Percentiles rank a stretch among this genome's conserved stretches.
phyloP scores from a whole-genome alignment of 73 alveolate species.

The Breviolum minutum region DNA sequence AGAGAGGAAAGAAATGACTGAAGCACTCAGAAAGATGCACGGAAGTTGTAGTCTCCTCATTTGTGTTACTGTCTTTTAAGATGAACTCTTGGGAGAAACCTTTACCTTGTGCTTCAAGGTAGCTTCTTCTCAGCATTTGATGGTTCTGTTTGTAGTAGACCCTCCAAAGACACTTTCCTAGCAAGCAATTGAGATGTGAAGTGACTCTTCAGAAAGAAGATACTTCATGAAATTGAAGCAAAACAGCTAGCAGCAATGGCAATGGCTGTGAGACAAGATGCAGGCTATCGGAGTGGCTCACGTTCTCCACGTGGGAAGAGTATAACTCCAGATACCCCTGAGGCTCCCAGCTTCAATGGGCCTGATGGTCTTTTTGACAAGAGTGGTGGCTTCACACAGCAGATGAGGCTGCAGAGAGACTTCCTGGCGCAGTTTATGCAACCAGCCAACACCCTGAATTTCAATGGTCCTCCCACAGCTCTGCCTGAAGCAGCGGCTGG shows the following conservation, averaged over 20 bases:
- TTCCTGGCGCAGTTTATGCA: constrained; percentile 41
- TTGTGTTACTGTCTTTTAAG: too few species aligned
- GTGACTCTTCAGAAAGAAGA: too few species aligned
- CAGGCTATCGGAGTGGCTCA: constrained; percentile 15
- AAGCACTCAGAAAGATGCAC: too few species aligned
- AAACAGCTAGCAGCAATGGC: background rate
- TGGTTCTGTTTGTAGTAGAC: too few species aligned
- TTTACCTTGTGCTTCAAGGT: too few species aligned
- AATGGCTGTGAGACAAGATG: background rate
- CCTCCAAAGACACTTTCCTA: too few species aligned
- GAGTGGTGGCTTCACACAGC: background rate
- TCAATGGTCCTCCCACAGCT: background rate
- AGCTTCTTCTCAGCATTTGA: too few species aligned
- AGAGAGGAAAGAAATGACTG: too few species aligned
- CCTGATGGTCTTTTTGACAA: background rate
- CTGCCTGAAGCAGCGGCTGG: constrained; percentile 46
- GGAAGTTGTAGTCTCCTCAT: too few species aligned
- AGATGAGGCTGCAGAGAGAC: constrained; percentile 24
- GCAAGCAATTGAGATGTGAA: too few species aligned
- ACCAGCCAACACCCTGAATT: background rate
- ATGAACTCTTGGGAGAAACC: too few species aligned
- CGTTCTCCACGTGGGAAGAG: constrained; percentile 31
- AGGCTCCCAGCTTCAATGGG: background rate
- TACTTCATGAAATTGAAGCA: background rate
- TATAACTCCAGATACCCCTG: background rate